These are phyloP conservation scores for Ustilago lituana DNA, from an alignment of 1,284 basidiomycete species.

Conservation along the genomic window DNA sequence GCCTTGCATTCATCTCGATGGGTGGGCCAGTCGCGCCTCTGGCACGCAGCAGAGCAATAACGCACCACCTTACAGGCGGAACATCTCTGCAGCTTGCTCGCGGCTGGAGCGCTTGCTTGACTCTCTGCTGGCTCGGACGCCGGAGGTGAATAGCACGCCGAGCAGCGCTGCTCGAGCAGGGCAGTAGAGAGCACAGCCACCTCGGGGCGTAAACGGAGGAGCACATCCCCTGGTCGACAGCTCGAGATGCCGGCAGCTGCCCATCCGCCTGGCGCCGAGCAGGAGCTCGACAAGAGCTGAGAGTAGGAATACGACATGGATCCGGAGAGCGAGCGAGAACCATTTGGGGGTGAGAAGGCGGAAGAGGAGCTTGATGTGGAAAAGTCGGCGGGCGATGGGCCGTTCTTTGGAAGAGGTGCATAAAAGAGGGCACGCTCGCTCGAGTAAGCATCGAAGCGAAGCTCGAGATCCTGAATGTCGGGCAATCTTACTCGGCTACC, in stretches of 20 bases:
- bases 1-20: slow-evolving; percentile 53
- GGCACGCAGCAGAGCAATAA: slow-evolving; percentile 44
- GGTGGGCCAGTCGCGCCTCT: slow-evolving; percentile 39
- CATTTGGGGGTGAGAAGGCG: slow-evolving; percentile 22
- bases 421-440: slow-evolving; percentile 42
- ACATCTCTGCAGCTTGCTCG: slow-evolving; percentile 39
- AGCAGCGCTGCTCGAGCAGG: slow-evolving; percentile 37
- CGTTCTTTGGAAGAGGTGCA: slow-evolving; percentile 37
- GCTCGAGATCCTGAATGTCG: slow-evolving; percentile 40
- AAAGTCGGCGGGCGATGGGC: slow-evolving; percentile 26
- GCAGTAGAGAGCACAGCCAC: slow-evolving; percentile 36
- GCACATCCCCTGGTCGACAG: slow-evolving; percentile 39
- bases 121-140: neutral
- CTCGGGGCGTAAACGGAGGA: slow-evolving; percentile 33
- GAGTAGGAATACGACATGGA: slow-evolving; percentile 42
- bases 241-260: slow-evolving; percentile 37
- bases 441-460: slow-evolving; percentile 34
- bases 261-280: slow-evolving; percentile 38
- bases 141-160: slow-evolving; percentile 32
- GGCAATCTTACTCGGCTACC: slow-evolving; percentile 33
- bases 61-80: slow-evolving; percentile 45
- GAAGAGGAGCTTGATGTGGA: slow-evolving; percentile 28
- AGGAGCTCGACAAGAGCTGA: slow-evolving; percentile 36
- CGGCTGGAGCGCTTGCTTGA: neutral
- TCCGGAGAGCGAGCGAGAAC: slow-evolving; percentile 25